phyloP scores from a whole-genome alignment of 2,329 filamentous ascomycete species.

The Colletotrichum godetiae region DNA sequence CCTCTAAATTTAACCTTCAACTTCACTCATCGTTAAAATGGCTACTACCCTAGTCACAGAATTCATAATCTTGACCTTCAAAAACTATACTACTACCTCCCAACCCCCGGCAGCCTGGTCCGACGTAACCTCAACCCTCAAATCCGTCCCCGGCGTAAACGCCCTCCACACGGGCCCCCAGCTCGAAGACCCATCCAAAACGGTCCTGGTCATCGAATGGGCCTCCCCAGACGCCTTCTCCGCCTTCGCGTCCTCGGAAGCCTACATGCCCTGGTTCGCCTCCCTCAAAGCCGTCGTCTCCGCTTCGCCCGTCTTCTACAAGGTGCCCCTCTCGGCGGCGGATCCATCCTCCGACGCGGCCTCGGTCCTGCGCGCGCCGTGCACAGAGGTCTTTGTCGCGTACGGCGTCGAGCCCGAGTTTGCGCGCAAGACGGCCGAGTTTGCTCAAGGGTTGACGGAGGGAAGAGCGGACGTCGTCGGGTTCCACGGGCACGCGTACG shows the following conservation, averaged over 20 bases:
- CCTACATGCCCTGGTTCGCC: constrained; percentile 53
- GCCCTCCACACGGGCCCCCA: constrained; percentile 49
- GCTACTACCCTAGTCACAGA: constrained; percentile 26
- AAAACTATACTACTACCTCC: constrained; percentile 18
- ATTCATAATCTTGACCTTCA: constrained; percentile 33
- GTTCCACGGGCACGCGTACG: constrained; percentile 46
- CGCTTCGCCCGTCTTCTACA: constrained; percentile 39
- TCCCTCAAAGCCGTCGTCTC: constrained; percentile 46
- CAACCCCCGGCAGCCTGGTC: constrained; percentile 23
- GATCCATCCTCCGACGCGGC: constrained; percentile 31
- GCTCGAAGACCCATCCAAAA: constrained; percentile 47
- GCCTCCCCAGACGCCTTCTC: constrained; percentile 45
- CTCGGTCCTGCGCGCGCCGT: constrained; percentile 47
- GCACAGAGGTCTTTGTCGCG: constrained; percentile 51
- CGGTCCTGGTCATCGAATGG: constrained; percentile 49
- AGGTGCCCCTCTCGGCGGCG: constrained; percentile 18
- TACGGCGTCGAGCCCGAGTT: constrained; percentile 46
- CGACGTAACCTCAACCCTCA: constrained; percentile 24
- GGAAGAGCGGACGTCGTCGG: constrained; percentile 35
- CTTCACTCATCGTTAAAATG: neutral
- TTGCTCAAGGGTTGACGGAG: neutral
- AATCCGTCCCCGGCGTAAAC: constrained; percentile 44
- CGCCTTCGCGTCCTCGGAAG: constrained; percentile 54
- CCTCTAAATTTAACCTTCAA: too few species aligned
- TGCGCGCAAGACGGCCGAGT: constrained; percentile 37